Percentiles rank a stretch among this genome's conserved stretches.
Conservation (phyloP, 805 yeast genomes). For the Candida cerambycidarum region DNA sequence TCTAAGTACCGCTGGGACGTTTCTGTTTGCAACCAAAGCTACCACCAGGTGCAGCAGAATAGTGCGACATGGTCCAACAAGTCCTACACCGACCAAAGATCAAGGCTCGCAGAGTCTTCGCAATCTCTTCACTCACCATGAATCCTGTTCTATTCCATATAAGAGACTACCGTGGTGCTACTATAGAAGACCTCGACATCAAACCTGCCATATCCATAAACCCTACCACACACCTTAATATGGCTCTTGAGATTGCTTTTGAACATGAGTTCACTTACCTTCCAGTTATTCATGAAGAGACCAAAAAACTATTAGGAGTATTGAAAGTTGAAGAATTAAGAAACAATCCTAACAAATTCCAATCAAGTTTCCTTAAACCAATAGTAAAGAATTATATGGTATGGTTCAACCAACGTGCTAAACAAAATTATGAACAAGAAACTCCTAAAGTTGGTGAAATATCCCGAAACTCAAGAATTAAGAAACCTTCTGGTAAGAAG, state of each 20-base stretch:
- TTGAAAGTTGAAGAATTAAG: conserved; percentile 44
- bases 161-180: conserved; percentile 49
- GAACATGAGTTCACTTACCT: conserved; percentile 54
- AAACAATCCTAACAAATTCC: conserved; percentile 26
- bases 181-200: conserved; percentile 59
- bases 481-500: conserved; percentile 33
- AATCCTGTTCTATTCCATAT: conserved; percentile 24
- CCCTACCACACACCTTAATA: conserved; percentile 46
- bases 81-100: too few species aligned
- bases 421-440: conserved; percentile 29
- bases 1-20: too few species aligned
- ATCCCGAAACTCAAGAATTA: conserved; percentile 26
- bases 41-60: too few species aligned
- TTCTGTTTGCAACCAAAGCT: too few species aligned
- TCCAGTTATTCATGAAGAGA: conserved; percentile 51
- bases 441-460: conserved; percentile 4
- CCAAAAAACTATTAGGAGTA: conserved; percentile 49
- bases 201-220: conserved; percentile 56
- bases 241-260: conserved; percentile 54
- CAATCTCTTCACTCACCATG: too few species aligned
- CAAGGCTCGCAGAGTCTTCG: too few species aligned
- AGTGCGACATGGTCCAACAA: too few species aligned
- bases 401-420: conserved; percentile 42
- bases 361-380: conserved; percentile 24
- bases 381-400: conserved; percentile 37